A percentile compares a stretch with the other conserved stretches of the same genome.
Conservation (phyloP, 371 early-diverging fungal genomes). For the Lichtheimia hyalospora region DNA sequence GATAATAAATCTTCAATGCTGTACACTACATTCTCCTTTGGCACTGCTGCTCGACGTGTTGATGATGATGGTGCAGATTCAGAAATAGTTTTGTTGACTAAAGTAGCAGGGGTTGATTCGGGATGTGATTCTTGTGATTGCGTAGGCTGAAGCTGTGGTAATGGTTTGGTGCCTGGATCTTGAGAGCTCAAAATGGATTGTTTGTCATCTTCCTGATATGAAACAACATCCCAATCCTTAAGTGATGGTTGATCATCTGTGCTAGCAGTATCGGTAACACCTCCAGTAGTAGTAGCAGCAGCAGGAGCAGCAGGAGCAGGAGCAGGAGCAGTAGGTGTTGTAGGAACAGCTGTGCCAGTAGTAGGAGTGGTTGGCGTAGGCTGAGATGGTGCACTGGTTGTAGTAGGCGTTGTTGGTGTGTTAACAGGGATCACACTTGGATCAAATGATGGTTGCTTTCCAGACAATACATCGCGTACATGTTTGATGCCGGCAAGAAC, state of each 20-base stretch:
- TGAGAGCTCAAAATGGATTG: neutral
- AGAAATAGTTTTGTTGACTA: neutral
- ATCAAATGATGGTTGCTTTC: conserved; percentile 50
- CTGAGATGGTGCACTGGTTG: neutral
- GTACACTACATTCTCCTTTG: conserved; percentile 27
- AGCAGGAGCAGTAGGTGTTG: neutral
- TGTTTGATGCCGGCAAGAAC: conserved; percentile 63
- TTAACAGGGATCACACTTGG: conserved; percentile 37
- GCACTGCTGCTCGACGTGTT: neutral
- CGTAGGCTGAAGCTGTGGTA: neutral
- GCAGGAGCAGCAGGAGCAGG: neutral
- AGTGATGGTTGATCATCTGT: neutral
- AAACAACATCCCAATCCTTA: conserved; percentile 8
- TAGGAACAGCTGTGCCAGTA: neutral
- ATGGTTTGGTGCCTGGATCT: neutral
- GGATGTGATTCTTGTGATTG: neutral
- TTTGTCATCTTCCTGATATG: conserved; percentile 1
- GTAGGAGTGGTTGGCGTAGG: neutral
- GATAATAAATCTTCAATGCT: conserved; percentile 45
- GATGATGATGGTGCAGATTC: neutral
- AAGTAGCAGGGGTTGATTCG: neutral
- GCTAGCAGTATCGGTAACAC: neutral
- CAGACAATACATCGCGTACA: conserved; percentile 59
- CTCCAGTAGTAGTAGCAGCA: too few relatives aligned
- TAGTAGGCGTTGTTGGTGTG: neutral